A percentile compares a stretch with the other conserved stretches of the same genome.
phyloP scores from a whole-genome alignment of 2,329 filamentous ascomycete genomes.

The Parascedosporium putredinis region DNA sequence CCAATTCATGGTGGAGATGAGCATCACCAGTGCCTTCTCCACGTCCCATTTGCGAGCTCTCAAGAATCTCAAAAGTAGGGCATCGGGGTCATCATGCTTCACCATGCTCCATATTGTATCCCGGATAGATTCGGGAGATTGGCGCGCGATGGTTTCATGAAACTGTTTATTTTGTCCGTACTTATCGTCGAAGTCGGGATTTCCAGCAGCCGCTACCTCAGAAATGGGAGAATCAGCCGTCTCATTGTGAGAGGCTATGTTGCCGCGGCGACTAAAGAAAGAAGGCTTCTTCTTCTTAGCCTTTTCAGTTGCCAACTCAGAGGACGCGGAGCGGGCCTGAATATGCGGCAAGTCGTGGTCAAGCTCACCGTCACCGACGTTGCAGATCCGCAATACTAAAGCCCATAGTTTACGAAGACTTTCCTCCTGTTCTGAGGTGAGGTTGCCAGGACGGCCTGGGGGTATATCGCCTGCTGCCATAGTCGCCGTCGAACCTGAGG shows the following conservation, averaged over 20 bases:
- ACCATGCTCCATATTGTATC: constrained; percentile 85
- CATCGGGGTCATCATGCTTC: constrained; percentile 91
- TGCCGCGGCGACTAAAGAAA: constrained; percentile 46
- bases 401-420: constrained; percentile 76
- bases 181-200: constrained; percentile 66
- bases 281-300: constrained; percentile 65
- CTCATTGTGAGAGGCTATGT: constrained; percentile 32
- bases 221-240: constrained; percentile 26
- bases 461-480: constrained; percentile 28
- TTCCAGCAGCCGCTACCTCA: constrained; percentile 26
- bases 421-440: constrained; percentile 67
- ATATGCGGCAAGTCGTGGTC: background rate
- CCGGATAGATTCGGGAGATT: constrained; percentile 68
- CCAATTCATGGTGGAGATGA: constrained; percentile 92
- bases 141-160: constrained; percentile 66
- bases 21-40: constrained; percentile 85
- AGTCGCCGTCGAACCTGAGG: too few relatives aligned
- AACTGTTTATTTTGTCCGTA: constrained; percentile 84
- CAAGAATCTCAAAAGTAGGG: constrained; percentile 69
- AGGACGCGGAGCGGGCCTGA: background rate
- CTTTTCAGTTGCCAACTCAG: constrained; percentile 32
- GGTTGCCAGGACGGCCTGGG: constrained; percentile 63
- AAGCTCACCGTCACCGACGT: constrained; percentile 33
- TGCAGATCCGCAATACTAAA: constrained; percentile 59
- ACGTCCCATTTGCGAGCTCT: constrained; percentile 94